These are phyloP conservation scores for Zygosaccharomyces kombuchaensis DNA, from an alignment of 805 yeast species.

Conservation along the genomic window DNA sequence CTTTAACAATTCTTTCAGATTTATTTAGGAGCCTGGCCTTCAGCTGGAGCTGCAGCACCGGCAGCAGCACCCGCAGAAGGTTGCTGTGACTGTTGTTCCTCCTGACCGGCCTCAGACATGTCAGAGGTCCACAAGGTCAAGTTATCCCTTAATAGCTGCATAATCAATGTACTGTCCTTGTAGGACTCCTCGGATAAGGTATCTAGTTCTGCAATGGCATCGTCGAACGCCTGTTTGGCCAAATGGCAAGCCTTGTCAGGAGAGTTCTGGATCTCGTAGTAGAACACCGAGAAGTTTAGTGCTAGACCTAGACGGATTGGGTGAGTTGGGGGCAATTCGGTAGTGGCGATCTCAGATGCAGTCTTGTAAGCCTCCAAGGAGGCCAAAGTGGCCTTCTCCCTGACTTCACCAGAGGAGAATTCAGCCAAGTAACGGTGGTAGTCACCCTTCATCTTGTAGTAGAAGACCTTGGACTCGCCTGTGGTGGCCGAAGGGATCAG, in stretches of 20 bases:
- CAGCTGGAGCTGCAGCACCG: constrained; percentile 28
- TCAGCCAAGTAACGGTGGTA: constrained; percentile 98
- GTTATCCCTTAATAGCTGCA: constrained; percentile 98
- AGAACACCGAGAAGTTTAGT: constrained; percentile 94
- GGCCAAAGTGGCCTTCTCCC: constrained; percentile 86
- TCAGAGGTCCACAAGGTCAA: constrained; percentile 97
- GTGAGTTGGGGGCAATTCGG: constrained; percentile 96
- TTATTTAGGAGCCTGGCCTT: constrained; percentile 29
- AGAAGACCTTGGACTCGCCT: constrained; percentile 97
- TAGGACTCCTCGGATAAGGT: constrained; percentile 96
- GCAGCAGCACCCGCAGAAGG: constrained; percentile 31
- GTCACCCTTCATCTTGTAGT: constrained; percentile 99
- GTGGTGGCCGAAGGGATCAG: constrained; percentile 91
- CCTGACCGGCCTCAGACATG: constrained; percentile 76
- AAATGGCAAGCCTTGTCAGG: constrained; percentile 99
- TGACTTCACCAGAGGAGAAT: constrained; percentile 85
- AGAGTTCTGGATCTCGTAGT: constrained; percentile 95
- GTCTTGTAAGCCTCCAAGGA: constrained; percentile 92
- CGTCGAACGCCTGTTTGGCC: constrained; percentile 98
- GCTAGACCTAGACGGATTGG: constrained; percentile 98
- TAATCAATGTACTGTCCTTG: constrained; percentile 96
- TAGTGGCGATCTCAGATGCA: constrained; percentile 95
- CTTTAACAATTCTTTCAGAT: constrained; percentile 6
- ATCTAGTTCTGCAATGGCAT: constrained; percentile 98
- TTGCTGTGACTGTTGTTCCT: constrained; percentile 36